Percentiles rank a stretch among this genome's conserved stretches.
These are phyloP conservation scores for Trichocomaceae sp. DNA, from an alignment of 2,329 filamentous ascomycete species.

Conservation along the genomic window DNA sequence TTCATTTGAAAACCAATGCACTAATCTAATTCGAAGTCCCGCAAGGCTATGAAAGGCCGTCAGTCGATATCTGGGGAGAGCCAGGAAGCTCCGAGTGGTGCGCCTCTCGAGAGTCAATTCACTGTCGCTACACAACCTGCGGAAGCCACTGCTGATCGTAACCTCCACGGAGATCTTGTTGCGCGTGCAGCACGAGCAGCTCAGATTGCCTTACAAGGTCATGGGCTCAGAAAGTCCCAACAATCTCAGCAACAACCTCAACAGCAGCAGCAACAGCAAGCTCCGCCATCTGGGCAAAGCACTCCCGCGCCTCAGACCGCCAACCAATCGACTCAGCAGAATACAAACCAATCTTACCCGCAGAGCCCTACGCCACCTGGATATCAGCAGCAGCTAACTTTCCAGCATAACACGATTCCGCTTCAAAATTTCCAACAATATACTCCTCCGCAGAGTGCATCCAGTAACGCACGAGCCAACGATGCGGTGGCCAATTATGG, in stretches of 20 bases:
- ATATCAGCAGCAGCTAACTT: constrained; percentile 30
- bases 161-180: constrained; percentile 41
- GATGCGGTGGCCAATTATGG: constrained; percentile 34
- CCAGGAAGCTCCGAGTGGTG: constrained; percentile 28
- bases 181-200: constrained; percentile 43
- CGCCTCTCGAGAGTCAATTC: constrained; percentile 39
- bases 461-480: constrained; percentile 25
- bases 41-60: constrained; percentile 34
- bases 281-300: constrained; percentile 24
- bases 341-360: constrained; percentile 25
- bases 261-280: constrained; percentile 22
- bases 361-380: constrained; percentile 31
- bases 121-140: constrained; percentile 33
- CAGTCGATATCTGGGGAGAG: constrained; percentile 32
- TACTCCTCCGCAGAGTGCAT: constrained; percentile 12
- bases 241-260: constrained; percentile 24
- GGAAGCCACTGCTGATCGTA: constrained; percentile 35
- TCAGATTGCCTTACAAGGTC: constrained; percentile 42
- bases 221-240: constrained; percentile 32
- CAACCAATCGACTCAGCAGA: constrained; percentile 20
- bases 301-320: constrained; percentile 30
- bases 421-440: constrained; percentile 38
- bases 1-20: background rate
- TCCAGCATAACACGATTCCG: constrained; percentile 32
- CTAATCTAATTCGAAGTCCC: constrained; percentile 26